Percentiles rank a stretch among this genome's conserved stretches.
phyloP scores from a whole-genome alignment of 2,329 filamentous ascomycete genomes.

The Microdochium bolleyi region DNA sequence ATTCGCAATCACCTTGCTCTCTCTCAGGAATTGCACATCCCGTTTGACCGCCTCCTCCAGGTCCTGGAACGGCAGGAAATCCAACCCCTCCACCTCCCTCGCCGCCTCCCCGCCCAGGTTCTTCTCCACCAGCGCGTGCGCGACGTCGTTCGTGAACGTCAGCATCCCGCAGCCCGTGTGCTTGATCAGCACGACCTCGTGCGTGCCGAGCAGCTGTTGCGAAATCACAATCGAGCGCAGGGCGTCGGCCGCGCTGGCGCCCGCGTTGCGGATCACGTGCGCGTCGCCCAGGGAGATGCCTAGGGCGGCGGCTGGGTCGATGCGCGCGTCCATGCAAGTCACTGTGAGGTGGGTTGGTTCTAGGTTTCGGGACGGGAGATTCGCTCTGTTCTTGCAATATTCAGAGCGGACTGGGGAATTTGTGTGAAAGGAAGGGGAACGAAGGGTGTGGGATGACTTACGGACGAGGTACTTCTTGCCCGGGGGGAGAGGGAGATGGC shows the following conservation, averaged over 20 bases:
- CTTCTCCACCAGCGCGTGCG: constrained; percentile 43
- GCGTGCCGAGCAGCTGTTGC: constrained; percentile 69
- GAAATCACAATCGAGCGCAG: constrained; percentile 71
- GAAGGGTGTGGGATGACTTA: constrained; percentile 22
- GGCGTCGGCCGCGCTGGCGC: constrained; percentile 58
- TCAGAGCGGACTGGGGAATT: constrained; percentile 5
- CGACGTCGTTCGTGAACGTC: constrained; percentile 54
- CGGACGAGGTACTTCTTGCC: constrained; percentile 60
- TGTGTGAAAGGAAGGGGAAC: background rate
- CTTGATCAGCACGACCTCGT: constrained; percentile 67
- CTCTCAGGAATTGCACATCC: constrained; percentile 58
- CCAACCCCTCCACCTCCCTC: constrained; percentile 33
- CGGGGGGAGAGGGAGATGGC: constrained; percentile 58
- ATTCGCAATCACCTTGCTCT: constrained; percentile 49
- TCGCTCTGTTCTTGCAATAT: background rate
- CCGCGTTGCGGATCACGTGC: constrained; percentile 71
- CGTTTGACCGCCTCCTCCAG: constrained; percentile 56
- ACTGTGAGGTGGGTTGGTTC: constrained; percentile 29
- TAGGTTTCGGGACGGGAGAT: constrained; percentile 5
- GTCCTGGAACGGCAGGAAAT: constrained; percentile 61
- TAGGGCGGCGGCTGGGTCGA: constrained; percentile 60
- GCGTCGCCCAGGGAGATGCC: constrained; percentile 68
- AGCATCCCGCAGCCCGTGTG: constrained; percentile 70
- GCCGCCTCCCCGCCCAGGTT: constrained; percentile 47
- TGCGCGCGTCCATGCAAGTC: constrained; percentile 76